These are phyloP conservation scores for Ogataea pini DNA, from an alignment of 805 yeast genomes.

Conservation along the genomic window DNA sequence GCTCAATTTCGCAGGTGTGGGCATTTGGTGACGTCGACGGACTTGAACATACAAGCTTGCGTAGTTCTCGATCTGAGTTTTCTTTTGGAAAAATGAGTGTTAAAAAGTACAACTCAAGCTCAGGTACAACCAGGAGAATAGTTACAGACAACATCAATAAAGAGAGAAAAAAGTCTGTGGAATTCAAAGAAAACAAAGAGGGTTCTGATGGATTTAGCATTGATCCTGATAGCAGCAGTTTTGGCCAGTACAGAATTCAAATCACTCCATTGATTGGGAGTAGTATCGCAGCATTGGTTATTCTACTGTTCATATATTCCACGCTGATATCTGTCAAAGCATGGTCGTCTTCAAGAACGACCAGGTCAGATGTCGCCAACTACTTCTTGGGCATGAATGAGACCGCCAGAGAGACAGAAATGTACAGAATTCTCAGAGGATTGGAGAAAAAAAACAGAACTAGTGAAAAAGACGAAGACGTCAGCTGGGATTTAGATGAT, in stretches of 20 bases:
- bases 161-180: slow-evolving; percentile 21
- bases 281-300: slow-evolving; percentile 6
- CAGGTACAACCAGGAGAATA: slow-evolving; percentile 12
- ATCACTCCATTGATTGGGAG: slow-evolving; percentile 17
- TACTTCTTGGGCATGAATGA: slow-evolving; percentile 17
- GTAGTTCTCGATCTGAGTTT: slow-evolving; percentile 23
- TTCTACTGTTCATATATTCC: slow-evolving; percentile 16
- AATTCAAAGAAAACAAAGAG: slow-evolving; percentile 13
- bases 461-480: not conserved
- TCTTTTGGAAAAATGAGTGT: slow-evolving; percentile 20
- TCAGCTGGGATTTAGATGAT: not conserved
- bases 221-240: not conserved
- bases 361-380: slow-evolving; percentile 12
- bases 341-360: slow-evolving; percentile 11
- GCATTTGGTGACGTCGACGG: slow-evolving; percentile 25
- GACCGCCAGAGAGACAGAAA: slow-evolving; percentile 9
- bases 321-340: slow-evolving; percentile 17
- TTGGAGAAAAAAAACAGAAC: slow-evolving; percentile 2
- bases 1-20: slow-evolving; percentile 22
- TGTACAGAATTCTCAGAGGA: slow-evolving; percentile 11
- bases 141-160: slow-evolving; percentile 3
- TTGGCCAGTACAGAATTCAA: slow-evolving; percentile 6
- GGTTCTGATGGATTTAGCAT: not conserved
- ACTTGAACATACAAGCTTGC: slow-evolving; percentile 17
- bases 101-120: slow-evolving; percentile 11